These are phyloP conservation scores for Sindora glabra DNA, from an alignment of 306 rosid species.

Conservation along the genomic window DNA sequence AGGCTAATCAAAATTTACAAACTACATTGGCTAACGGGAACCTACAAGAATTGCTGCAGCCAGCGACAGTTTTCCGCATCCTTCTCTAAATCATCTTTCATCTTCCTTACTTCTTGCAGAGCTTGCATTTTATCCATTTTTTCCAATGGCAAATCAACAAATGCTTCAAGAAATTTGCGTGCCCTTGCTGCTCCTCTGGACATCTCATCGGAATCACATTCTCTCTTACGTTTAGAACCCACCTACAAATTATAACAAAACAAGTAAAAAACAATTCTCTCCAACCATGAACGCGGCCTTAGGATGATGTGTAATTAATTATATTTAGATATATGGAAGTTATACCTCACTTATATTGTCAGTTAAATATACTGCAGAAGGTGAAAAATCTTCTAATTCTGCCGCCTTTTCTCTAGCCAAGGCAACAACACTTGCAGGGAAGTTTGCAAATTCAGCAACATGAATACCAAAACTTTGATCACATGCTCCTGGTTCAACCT, in stretches of 20 bases:
- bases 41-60: constrained; percentile 70
- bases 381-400: constrained; percentile 92
- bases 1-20: constrained; percentile 21
- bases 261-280: constrained; percentile 1
- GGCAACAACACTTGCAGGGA: constrained; percentile 83
- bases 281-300: neutral
- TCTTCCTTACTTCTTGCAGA: constrained; percentile 43
- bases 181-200: constrained; percentile 72
- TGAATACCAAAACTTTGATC: constrained; percentile 99
- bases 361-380: constrained; percentile 34
- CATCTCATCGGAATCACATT: constrained; percentile 45
- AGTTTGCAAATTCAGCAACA: constrained; percentile 95
- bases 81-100: constrained; percentile 62
- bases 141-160: constrained; percentile 62
- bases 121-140: constrained; percentile 65
- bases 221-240: constrained; percentile 74
- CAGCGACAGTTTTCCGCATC: constrained; percentile 61
- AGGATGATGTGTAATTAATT: neutral
- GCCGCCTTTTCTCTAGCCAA: constrained; percentile 94
- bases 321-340: neutral
- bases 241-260: constrained; percentile 31
- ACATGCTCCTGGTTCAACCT: constrained; percentile 98
- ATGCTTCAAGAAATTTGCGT: constrained; percentile 58
- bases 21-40: neutral
- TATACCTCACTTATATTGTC: constrained; percentile 46